Percentiles rank a stretch among this genome's conserved stretches.
These are phyloP conservation scores for Metarhizium humberi DNA, from an alignment of 2,329 filamentous ascomycete genomes.

Conservation along the genomic window DNA sequence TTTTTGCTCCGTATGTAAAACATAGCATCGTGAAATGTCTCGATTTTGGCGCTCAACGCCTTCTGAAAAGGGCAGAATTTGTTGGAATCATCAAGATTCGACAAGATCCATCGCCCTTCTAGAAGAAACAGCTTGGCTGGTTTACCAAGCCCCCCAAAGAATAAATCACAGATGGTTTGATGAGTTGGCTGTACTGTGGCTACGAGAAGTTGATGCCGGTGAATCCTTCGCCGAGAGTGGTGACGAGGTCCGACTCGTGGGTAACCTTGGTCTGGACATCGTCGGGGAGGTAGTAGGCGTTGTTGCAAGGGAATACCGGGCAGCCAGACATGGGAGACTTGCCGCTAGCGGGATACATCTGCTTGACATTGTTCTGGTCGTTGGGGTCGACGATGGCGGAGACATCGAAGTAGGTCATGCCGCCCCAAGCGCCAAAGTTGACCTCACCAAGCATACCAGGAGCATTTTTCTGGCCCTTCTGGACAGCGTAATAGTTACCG, in stretches of 20 bases:
- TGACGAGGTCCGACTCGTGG: slow-evolving; percentile 36
- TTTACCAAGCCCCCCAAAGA: neutral
- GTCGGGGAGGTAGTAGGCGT: slow-evolving; percentile 42
- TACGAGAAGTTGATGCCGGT: slow-evolving; percentile 14
- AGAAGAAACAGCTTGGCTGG: neutral
- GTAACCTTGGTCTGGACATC: slow-evolving; percentile 48
- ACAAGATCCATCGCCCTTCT: neutral
- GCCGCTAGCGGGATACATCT: slow-evolving; percentile 36
- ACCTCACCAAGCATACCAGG: slow-evolving; percentile 46
- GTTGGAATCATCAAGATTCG: slow-evolving; percentile 1
- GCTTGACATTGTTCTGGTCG: slow-evolving; percentile 43
- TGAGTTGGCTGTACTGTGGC: neutral
- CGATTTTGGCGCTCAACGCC: slow-evolving; percentile 1
- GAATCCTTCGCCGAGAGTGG: slow-evolving; percentile 34
- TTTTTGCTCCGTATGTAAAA: neutral
- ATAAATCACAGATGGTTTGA: neutral
- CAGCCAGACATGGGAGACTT: slow-evolving; percentile 39
- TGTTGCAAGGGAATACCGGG: slow-evolving; percentile 40
- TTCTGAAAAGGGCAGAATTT: neutral
- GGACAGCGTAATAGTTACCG: slow-evolving; percentile 42
- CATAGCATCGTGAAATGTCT: slow-evolving; percentile 1
- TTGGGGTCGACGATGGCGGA: slow-evolving; percentile 45
- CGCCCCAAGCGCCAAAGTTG: slow-evolving; percentile 37
- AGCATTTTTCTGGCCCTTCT: slow-evolving; percentile 29
- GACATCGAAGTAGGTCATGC: slow-evolving; percentile 47